Evolutionary conservation across 495 filamentous ascomycete genomes (phyloP).

Genomic region (Corynascus novoguineensis): DNA sequence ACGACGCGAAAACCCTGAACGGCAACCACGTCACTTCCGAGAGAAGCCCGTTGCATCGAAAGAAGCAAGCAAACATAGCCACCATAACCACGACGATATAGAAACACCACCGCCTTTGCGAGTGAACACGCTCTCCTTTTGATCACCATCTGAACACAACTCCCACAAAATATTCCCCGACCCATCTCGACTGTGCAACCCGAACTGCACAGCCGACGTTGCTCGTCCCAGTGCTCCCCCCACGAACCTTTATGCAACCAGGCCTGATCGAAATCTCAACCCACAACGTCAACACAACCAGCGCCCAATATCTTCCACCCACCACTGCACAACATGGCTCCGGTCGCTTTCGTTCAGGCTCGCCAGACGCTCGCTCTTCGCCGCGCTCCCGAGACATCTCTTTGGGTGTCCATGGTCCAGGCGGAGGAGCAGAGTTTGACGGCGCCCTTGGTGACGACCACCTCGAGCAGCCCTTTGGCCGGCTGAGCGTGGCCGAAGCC

Average conservation of each 20-base stretch:
- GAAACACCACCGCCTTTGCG: not conserved
- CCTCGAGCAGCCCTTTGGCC: slow-evolving; percentile 35
- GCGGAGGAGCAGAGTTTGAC: slow-evolving; percentile 14
- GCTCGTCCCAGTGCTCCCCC: slow-evolving; percentile 30
- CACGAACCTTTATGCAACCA: slow-evolving; percentile 83
- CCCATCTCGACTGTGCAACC: slow-evolving; percentile 32
- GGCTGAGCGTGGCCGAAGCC: slow-evolving; percentile 37
- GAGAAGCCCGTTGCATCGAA: not conserved
- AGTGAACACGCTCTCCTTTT: not conserved
- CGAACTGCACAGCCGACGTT: slow-evolving; percentile 60
- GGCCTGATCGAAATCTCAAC: slow-evolving; percentile 60
- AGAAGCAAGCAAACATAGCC: not conserved
- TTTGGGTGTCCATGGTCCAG: slow-evolving; percentile 24
- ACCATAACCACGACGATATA: not conserved
- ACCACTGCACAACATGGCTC: slow-evolving; percentile 71
- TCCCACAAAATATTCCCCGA: not conserved
- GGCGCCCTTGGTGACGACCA: slow-evolving; percentile 29
- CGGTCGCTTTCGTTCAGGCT: slow-evolving; percentile 46
- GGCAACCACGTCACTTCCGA: not conserved
- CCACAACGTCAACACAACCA: slow-evolving; percentile 44
- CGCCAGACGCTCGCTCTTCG: slow-evolving; percentile 28
- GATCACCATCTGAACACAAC: not conserved
- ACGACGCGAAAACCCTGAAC: slow-evolving; percentile 4
- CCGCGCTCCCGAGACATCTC: slow-evolving; percentile 27
- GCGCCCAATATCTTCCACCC: slow-evolving; percentile 33